Conservation (phyloP, 83 land plant genomes). For the Picea abies region DNA sequence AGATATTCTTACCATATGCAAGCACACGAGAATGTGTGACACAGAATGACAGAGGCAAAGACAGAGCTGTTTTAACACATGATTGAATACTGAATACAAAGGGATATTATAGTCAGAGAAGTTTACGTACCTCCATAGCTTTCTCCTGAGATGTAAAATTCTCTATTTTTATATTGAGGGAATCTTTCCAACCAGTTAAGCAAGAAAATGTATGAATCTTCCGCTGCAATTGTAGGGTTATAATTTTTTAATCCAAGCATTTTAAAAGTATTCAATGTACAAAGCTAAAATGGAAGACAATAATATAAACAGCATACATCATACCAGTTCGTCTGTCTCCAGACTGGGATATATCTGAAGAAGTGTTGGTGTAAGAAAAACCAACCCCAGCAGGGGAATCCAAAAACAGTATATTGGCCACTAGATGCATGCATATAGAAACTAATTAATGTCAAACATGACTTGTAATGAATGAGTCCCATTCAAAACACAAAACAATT, state of each 20-base stretch:
- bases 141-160: constrained; percentile 48
- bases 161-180: constrained; percentile 44
- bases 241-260: background rate
- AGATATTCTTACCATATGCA: background rate
- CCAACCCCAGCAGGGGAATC: constrained; percentile 64
- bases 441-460: too few relatives aligned
- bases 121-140: constrained; percentile 47
- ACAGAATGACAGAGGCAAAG: background rate
- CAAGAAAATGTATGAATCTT: constrained; percentile 35
- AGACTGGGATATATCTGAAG: constrained; percentile 26
- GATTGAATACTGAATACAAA: background rate
- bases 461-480: too few relatives aligned
- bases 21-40: background rate
- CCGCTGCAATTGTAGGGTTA: constrained; percentile 28
- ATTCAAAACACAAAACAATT: too few relatives aligned
- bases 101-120: background rate
- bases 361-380: constrained; percentile 62
- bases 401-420: constrained; percentile 55
- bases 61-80: background rate
- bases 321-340: constrained; percentile 72
- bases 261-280: too few relatives aligned
- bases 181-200: constrained; percentile 44
- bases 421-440: constrained; percentile 13
- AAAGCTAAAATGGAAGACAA: background rate
- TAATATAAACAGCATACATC: background rate